Evolutionary conservation across 148 eudicot species (phyloP), one percentile per base, ranked within the genome.

Genomic region (Nyssa sinensis): DNA sequence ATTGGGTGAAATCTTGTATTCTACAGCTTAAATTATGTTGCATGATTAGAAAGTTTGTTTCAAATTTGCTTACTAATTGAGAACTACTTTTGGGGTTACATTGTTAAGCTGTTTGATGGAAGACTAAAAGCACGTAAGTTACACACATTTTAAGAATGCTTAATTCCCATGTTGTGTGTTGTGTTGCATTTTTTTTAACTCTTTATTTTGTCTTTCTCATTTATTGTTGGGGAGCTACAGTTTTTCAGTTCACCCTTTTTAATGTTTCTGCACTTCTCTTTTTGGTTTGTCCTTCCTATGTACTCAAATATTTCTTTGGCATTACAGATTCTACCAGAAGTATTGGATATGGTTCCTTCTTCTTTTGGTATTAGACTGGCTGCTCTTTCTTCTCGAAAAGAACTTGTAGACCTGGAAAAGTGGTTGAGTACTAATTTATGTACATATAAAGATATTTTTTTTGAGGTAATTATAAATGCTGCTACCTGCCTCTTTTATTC

Each of bases 341-440:
- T 92, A 74, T 80, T 92, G 82, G 97, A 90, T 81, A 82, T 81
- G 88, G 75, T 86, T 72, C 98, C 98, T 51, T 87, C 79, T 79
- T 75, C 78, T 69, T 79, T 85, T 71, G 88, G 90, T 41, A 82
- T 94, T 83, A 91, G 85, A 72, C 70, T 94, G 80, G 98, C 98
- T 68, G 85, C 78, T 34, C 65, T 85, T 86, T 93, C 92, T 72
- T 90, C 92, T 64, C 84, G 80, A 64, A 90, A 81, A 79, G 96
- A 92, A 75, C 80, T 86, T 63, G 55, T 94, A 62, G 98, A 94
- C 83, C 82, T 94, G 67, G 97, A 92, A 85, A 89, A 78, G 62
- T 94, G 98, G 98, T 76, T 92, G 82, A 83, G 81, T 75, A 83
- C 83, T 74, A 87, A 80, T 66, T 75, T 92, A 37, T 69, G 73